Evolutionary conservation across 257 asterid species (phyloP), one percentile per base, ranked within the genome.

Genomic region (Oldenlandia corymbosa): DNA sequence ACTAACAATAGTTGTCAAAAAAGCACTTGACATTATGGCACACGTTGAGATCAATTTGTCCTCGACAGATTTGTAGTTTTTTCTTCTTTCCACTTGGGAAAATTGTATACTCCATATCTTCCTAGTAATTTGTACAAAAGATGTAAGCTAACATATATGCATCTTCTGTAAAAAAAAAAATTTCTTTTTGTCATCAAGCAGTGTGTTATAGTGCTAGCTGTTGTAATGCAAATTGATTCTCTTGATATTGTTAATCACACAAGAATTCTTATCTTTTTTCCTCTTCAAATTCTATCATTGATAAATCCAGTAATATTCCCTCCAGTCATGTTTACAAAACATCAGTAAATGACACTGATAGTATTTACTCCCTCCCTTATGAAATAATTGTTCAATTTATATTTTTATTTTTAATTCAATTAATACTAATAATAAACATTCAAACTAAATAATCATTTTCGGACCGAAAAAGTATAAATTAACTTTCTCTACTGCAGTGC

Each of bases 11-110:
- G 18, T 41, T 55, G 71, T 55, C 53, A 47, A n/a, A 57, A 4
- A 34, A 30, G 43, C 55, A 60, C 57, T 68, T 60, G 69, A 62
- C 48, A 43, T 53, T 54, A 62, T 53, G 74, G 59, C 64, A 70
- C 32, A 18, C 28, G 30, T 28, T 37, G n/a, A n/a, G n/a, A n/a
- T n/a, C 26, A 32, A 41, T 63, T 6, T 3, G 26, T 26, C 39
- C 53, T 56, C 64, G 62, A 51, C 74, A 62, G 27, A 30, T 43
- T 23, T 61, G 41, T 58, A 31, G 50, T 41, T 70, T 26, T 57
- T 20, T 7, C 47, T 65, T 30, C 46, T 43, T 30, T 17, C 5
- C 57, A 55, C 48, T 65, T 49, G 39, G 9, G 6, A 34, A 45
- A 45, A 45, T 45, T 45, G 10, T 45, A 45, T 7, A 45, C 50